Evolutionary conservation across 164 flowering plant species (phyloP), one percentile per base, ranked within the genome.

Genomic region (Dillenia turbinata): DNA sequence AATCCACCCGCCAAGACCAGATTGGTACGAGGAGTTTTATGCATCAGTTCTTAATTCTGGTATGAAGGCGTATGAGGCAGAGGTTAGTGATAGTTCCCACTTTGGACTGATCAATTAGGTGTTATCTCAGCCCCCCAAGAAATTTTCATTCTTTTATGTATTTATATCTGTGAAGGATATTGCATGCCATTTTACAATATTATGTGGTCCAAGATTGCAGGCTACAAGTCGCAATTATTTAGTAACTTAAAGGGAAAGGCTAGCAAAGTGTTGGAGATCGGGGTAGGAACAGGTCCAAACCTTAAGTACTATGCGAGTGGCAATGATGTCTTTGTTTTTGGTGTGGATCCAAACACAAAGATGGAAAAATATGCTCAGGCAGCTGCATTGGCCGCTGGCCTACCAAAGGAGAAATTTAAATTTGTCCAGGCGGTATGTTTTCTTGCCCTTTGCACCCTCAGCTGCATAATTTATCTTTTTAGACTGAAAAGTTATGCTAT

Each of bases 271-370:
- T 57, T 93, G 85, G 98, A 93, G 82, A 78, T 93, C 58, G 97
- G 98, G 11, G 78, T 90, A 60, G 98, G 96, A 22, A 88, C 97
- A 8, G 96, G 98, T 61, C 92, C 97, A 26, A 93, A 93, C 76
- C 77, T 93, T 64, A 85, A 79, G 47, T 93, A 85, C 61, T 90
- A 90, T 73, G 93, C 88, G 0, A 60, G 64, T 69, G 73, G 67
- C 56, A n/a, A 70, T 10, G 82, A 69, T 63, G 57, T 87, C 7
- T 45, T 13, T 53, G 90, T 93, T 58, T 56, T 68, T 61, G 96
- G 94, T 7, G 67, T 88, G 9, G 97, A 93, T 71, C 97, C 98
- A 9, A 93, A 90, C 61, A 71, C 15, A 49, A 82, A 75, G 62
- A 88, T 88, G 96, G 92, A 90, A 69, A 92, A 84, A 71, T 93